Evolutionary conservation across 495 filamentous ascomycete species (phyloP).

Genomic region (Choiromyces venosus): DNA sequence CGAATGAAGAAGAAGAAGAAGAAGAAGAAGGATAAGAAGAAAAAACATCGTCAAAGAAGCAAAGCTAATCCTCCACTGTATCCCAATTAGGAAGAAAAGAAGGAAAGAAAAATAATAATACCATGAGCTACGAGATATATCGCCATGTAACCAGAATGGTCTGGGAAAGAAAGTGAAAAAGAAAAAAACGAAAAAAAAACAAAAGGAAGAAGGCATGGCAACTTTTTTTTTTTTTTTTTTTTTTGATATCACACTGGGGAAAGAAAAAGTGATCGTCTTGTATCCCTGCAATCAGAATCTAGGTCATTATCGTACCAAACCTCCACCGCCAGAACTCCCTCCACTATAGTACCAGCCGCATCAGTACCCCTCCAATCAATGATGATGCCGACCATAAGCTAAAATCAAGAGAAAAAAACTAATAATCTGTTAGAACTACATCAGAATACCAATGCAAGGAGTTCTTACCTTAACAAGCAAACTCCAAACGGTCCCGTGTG

Average conservation of each 20-base stretch:
- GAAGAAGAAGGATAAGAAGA: neutral
- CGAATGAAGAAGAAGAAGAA: neutral
- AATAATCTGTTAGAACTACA: neutral
- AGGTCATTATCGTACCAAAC: neutral
- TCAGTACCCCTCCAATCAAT: neutral
- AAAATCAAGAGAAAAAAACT: neutral
- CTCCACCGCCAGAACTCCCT: neutral
- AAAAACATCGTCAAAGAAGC: neutral
- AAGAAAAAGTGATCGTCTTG: neutral
- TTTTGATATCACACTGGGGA: neutral
- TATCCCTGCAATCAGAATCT: neutral
- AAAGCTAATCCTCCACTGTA: neutral
- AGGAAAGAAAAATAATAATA: too few relatives aligned
- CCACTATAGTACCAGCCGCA: neutral
- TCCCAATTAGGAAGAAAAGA: neutral
- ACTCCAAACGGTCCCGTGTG: neutral
- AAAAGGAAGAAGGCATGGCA: neutral
- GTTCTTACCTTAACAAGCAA: neutral
- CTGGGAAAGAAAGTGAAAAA: too few relatives aligned
- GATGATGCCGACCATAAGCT: neutral
- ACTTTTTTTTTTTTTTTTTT: neutral
- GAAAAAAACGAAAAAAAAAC: too few relatives aligned
- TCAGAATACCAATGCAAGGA: neutral
- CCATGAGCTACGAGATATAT: too few relatives aligned
- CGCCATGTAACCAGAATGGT: too few relatives aligned